These are phyloP conservation scores for Saccharomycodes ludwigii DNA, from an alignment of 805 yeast genomes.

Conservation along the genomic window DNA sequence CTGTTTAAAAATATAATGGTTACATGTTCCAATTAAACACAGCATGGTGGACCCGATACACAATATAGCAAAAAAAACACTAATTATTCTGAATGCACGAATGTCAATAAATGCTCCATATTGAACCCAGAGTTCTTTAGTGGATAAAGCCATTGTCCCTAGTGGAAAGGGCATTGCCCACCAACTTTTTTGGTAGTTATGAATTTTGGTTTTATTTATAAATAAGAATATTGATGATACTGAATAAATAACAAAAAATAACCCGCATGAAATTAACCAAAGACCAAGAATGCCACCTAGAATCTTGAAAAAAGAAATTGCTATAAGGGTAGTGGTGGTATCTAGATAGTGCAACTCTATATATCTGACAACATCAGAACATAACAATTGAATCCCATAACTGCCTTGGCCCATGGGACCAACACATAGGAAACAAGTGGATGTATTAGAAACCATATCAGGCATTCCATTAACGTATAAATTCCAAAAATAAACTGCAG, in stretches of 20 bases:
- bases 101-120: slow-evolving; percentile 28
- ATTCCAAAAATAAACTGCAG: slow-evolving; percentile 48
- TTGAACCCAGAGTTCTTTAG: slow-evolving; percentile 35
- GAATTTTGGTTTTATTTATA: too few relatives aligned
- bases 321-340: slow-evolving; percentile 9
- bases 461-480: slow-evolving; percentile 50
- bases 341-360: slow-evolving; percentile 11
- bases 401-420: slow-evolving; percentile 86
- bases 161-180: slow-evolving; percentile 89
- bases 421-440: slow-evolving; percentile 64
- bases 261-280: slow-evolving; percentile 41
- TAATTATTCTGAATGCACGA: slow-evolving; percentile 47
- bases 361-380: slow-evolving; percentile 27
- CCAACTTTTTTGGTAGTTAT: slow-evolving; percentile 38
- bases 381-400: slow-evolving; percentile 47
- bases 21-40: slow-evolving; percentile 28
- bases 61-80: slow-evolving; percentile 45
- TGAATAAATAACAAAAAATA: slow-evolving; percentile 40
- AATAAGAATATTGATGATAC: too few relatives aligned
- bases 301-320: slow-evolving; percentile 21
- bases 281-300: slow-evolving; percentile 30
- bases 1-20: too few relatives aligned
- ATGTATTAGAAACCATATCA: slow-evolving; percentile 35
- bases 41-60: slow-evolving; percentile 34
- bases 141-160: slow-evolving; percentile 66